A percentile compares a stretch with the other conserved stretches of the same genome.
phyloP scores from a whole-genome alignment of 371 early-diverging fungal genomes.

The Amoeboradix gromovi region DNA sequence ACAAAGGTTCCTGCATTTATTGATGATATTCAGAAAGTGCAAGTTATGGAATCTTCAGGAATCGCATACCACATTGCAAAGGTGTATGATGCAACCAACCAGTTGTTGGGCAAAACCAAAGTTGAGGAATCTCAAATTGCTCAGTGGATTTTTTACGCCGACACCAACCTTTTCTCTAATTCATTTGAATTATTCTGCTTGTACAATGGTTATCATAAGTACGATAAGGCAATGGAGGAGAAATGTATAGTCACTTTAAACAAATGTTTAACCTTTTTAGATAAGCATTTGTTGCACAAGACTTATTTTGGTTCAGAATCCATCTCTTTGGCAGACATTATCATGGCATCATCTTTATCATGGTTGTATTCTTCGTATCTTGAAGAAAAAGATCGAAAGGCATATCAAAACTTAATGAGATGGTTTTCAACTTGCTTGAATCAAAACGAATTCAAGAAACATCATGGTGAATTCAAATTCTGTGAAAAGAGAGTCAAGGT shows the following conservation, averaged over 20 bases:
- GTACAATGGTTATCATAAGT: neutral
- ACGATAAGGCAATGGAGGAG: neutral
- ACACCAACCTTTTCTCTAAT: neutral
- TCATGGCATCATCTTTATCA: neutral
- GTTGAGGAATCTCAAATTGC: neutral
- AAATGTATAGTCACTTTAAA: neutral
- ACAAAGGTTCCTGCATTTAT: neutral
- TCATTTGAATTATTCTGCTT: neutral
- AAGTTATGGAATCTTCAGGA: neutral
- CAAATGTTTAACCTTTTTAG: neutral
- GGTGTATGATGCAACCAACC: neutral
- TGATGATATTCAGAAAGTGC: neutral
- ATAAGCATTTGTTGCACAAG: neutral
- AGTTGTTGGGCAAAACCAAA: neutral
- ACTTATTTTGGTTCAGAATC: neutral
- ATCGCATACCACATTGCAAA: neutral
- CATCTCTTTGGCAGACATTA: neutral
- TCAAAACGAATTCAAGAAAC: conserved; percentile 48
- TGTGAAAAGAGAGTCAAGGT: conserved; percentile 17
- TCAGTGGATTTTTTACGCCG: neutral
- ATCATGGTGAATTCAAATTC: conserved; percentile 31
- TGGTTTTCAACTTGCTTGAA: conserved; percentile 53
- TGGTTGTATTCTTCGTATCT: neutral
- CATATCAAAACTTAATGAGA: conserved; percentile 46
- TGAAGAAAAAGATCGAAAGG: conserved; percentile 19